phyloP scores from a whole-genome alignment of 75 land plant species.

The Selaginella moellendorffii region DNA sequence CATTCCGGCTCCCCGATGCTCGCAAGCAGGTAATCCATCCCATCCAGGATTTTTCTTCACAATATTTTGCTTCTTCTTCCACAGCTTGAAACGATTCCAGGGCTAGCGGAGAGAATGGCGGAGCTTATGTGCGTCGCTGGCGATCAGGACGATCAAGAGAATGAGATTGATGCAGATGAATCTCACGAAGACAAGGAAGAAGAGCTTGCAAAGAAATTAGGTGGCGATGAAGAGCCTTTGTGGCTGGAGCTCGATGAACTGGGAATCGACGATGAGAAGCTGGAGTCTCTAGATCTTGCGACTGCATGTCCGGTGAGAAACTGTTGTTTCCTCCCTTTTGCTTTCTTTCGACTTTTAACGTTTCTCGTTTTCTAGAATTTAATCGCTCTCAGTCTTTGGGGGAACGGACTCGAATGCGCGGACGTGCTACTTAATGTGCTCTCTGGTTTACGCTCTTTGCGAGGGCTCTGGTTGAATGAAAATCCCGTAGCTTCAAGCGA shows the following conservation, averaged over 20 bases:
- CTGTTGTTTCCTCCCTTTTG: constrained; percentile 59
- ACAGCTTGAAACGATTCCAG: constrained; percentile 66
- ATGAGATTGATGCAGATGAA: constrained; percentile 10
- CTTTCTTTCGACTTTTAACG: constrained; percentile 1
- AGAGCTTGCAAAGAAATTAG: constrained; percentile 23
- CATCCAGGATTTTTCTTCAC: too few species aligned
- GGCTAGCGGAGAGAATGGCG: constrained; percentile 80
- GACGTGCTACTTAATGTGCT: constrained; percentile 39
- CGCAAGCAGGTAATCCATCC: constrained; percentile 73
- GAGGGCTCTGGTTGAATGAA: constrained; percentile 82
- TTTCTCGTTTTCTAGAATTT: constrained; percentile 34
- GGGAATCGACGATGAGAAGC: constrained; percentile 51
- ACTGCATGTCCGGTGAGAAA: too few species aligned
- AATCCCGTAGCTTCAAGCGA: constrained; percentile 38
- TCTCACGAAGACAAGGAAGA: constrained; percentile 1
- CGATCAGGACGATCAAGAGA: constrained; percentile 18
- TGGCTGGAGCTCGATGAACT: constrained; percentile 94
- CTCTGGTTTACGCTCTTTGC: constrained; percentile 32
- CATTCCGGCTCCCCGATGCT: constrained; percentile 83
- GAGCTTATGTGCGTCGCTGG: constrained; percentile 66
- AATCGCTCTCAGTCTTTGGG: constrained; percentile 70
- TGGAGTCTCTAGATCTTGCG: constrained; percentile 52
- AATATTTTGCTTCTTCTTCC: background rate
- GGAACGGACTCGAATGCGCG: constrained; percentile 54
- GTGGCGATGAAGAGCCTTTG: constrained; percentile 13